A percentile compares a stretch with the other conserved stretches of the same genome.
Evolutionary conservation across 495 filamentous ascomycete species (phyloP).

Genomic region (Tuber borchii): DNA sequence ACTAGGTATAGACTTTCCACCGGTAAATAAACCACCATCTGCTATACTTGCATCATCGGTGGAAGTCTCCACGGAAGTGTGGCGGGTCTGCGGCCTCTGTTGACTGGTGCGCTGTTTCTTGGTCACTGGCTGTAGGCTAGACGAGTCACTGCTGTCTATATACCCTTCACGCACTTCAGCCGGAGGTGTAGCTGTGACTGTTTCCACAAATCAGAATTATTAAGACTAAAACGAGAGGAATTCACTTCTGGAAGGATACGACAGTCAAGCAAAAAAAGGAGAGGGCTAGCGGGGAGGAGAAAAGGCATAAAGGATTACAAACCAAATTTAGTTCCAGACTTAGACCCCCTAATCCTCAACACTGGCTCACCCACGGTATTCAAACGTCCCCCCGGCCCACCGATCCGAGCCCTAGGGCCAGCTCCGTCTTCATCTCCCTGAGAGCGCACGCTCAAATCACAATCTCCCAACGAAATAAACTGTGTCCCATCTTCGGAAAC

Average conservation of each 20-base stretch:
- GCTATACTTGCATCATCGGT: too few species aligned
- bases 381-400: not conserved
- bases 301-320: not conserved
- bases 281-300: too few species aligned
- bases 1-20: too few species aligned
- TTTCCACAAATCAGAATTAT: not conserved
- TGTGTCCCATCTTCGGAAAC: not conserved
- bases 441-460: not conserved
- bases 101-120: not conserved
- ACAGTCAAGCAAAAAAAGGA: not conserved
- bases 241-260: not conserved
- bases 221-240: not conserved
- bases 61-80: too few species aligned
- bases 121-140: not conserved
- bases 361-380: fast-evolving
- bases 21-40: too few species aligned
- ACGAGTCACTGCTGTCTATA: not conserved
- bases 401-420: not conserved
- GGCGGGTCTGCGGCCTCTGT: not conserved
- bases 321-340: not conserved
- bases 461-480: not conserved
- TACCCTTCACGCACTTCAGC: not conserved
- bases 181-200: not conserved
- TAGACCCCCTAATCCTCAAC: not conserved
- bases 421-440: not conserved